Percentiles rank a stretch among this genome's conserved stretches.
Conservation (phyloP, 805 yeast species). For the Kodamaea kakaduensis region DNA sequence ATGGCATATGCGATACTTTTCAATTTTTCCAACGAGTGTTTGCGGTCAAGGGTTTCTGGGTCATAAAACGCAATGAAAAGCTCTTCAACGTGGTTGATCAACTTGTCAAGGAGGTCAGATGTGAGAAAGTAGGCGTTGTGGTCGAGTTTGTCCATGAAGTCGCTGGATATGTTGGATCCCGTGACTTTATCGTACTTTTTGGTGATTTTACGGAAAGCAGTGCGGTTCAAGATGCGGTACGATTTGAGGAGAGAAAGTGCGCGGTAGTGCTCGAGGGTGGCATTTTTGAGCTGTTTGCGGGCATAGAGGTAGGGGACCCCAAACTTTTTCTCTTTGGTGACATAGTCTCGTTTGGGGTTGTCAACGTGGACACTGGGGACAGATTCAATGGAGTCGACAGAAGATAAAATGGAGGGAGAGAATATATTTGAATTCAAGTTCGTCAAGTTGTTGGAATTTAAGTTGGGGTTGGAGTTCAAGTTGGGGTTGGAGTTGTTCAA, state of each 20-base stretch:
- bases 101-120: constrained; percentile 63
- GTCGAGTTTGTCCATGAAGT: constrained; percentile 58
- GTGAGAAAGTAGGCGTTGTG: constrained; percentile 50
- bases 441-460: constrained; percentile 2
- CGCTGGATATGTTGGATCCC: constrained; percentile 36
- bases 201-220: constrained; percentile 83
- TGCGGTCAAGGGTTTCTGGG: constrained; percentile 45
- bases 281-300: constrained; percentile 61
- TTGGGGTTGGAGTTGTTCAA: no score
- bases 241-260: constrained; percentile 66
- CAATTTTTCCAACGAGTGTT: constrained; percentile 67
- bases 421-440: neutral
- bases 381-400: constrained; percentile 5
- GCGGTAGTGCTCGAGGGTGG: constrained; percentile 69
- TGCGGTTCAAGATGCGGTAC: constrained; percentile 71
- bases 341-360: constrained; percentile 48
- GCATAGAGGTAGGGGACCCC: constrained; percentile 61
- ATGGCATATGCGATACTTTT: constrained; percentile 40
- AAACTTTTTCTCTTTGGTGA: constrained; percentile 26
- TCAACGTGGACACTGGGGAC: constrained; percentile 2
- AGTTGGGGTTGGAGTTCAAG: constrained; percentile 3
- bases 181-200: constrained; percentile 86
- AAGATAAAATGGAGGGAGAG: no score
- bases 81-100: constrained; percentile 62
- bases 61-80: constrained; percentile 64